Percentiles rank a stretch among this genome's conserved stretches.
phyloP scores from a whole-genome alignment of 2,329 filamentous ascomycete genomes.

The Cercospora sojina region DNA sequence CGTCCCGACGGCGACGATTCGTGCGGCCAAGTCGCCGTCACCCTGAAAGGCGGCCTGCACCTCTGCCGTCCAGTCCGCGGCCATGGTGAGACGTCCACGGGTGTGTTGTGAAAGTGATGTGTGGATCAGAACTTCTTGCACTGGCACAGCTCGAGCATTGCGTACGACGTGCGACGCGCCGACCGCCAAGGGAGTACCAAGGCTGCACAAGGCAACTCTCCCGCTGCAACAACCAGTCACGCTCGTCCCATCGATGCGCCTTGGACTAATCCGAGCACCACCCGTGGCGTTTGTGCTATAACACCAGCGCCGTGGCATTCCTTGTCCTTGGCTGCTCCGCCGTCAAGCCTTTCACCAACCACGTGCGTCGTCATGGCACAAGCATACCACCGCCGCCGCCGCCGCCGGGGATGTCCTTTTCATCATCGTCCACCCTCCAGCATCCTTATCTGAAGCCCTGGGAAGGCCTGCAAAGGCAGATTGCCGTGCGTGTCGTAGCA shows the following conservation, averaged over 20 bases:
- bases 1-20: constrained; percentile 23
- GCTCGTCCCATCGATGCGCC: not conserved
- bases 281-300: not conserved
- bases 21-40: constrained; percentile 19
- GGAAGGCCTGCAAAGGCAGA: not conserved
- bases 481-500: not conserved
- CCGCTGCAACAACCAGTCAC: constrained; percentile 2
- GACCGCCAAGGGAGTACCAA: constrained; percentile 1
- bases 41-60: constrained; percentile 24
- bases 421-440: not conserved
- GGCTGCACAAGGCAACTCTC: constrained; percentile 11
- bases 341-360: constrained; percentile 10
- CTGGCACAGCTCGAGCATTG: not conserved
- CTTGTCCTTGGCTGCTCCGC: not conserved
- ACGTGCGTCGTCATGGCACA: constrained; percentile 17
- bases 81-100: constrained; percentile 1
- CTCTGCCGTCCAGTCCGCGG: constrained; percentile 15
- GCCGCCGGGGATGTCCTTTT: not conserved
- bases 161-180: not conserved
- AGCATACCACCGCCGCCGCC: not conserved
- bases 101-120: not conserved
- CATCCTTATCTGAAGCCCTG: not conserved
- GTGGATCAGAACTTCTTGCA: not conserved
- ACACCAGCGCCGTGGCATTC: not conserved
- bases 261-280: not conserved